Base-by-base conservation (phyloP, 495 filamentous ascomycete genomes). In the Aspergillus conjunctus region DNA sequence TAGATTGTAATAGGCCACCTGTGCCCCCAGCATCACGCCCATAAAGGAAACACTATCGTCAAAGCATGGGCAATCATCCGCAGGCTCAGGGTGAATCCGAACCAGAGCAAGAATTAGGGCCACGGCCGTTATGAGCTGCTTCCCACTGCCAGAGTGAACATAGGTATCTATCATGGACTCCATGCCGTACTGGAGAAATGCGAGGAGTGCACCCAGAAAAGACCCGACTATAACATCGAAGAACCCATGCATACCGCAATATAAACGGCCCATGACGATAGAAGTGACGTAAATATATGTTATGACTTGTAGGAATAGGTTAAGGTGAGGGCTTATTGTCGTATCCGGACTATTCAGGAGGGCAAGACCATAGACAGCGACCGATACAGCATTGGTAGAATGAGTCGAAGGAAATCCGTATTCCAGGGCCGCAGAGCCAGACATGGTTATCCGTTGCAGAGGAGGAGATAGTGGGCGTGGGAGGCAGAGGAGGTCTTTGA, bases 191-290 rank as follows among this genome's bases (percentile, higher is more conserved):
- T 97, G 91, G 39, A 89, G 66, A 18, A 88, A 71, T 2, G 91
- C 82, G 17, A 91, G 74, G 17, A 80, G 65, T 12, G 87, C 86
- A 17, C 93, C 94, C 54, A 98, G 79, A 18, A 84, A 61, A 52
- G 85, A 89, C 3, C 94, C 94, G 62, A 93, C 69, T 14, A 91
- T 73, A 12, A 96, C 91, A 72, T 98, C 94, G 43, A 96, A 77
- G 74, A 98, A 94, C 37, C 94, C 94, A 75, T 98, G 94, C 94
- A 98, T 98, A 52, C 94, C 94, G 69, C 94, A 98, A 75, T 98
- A 98, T 21, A 98, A 76, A 48, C 94, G 85, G 20, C 94, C 94
- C 55, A 98, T 66, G 26, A 96, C 79, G 63, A 98, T 97, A 21
- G 93, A 96, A n/a, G 85, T 71, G 11, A 90, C 91, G 67, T 98